Percentiles rank a stretch among this genome's conserved stretches.
Conservation (phyloP, 1,284 basidiomycete genomes). For the Acaromyces ingoldii region DNA sequence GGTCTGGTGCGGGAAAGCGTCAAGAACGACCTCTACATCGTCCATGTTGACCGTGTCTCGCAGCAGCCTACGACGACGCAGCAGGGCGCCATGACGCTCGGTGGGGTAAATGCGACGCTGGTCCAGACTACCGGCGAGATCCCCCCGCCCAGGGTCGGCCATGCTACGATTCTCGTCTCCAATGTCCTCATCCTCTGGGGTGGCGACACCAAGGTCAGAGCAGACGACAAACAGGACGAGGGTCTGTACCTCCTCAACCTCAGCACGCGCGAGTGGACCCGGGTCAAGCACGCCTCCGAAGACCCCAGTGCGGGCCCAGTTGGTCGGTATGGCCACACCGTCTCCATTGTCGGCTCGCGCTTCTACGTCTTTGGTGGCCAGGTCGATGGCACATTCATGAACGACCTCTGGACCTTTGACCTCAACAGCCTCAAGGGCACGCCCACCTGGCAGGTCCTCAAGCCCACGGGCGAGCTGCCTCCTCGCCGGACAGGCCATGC, state of each 20-base stretch:
- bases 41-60: conserved; percentile 58
- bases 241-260: conserved; percentile 92
- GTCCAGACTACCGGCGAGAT: conserved; percentile 75
- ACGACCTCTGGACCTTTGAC: conserved; percentile 96
- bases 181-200: conserved; percentile 98
- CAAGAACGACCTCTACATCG: conserved; percentile 81
- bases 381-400: conserved; percentile 75
- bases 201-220: conserved; percentile 76
- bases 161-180: conserved; percentile 90
- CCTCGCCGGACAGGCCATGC: conserved; percentile 89
- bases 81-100: conserved; percentile 12
- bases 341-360: conserved; percentile 82
- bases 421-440: conserved; percentile 56
- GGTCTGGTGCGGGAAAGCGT: conserved; percentile 88
- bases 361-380: conserved; percentile 97
- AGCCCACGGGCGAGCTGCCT: conserved; percentile 64
- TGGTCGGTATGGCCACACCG: conserved; percentile 93
- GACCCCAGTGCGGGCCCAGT: conserved; percentile 59
- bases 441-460: conserved; percentile 65
- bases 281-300: conserved; percentile 56
- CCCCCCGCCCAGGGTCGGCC: conserved; percentile 85
- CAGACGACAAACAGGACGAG: conserved; percentile 81
- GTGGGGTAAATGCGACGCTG: conserved; percentile 29
- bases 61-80: conserved; percentile 63
- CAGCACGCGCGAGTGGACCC: conserved; percentile 83